These are phyloP conservation scores for Phytophthora idaei DNA, from an alignment of 352 stramenopile species.

Conservation along the genomic window DNA sequence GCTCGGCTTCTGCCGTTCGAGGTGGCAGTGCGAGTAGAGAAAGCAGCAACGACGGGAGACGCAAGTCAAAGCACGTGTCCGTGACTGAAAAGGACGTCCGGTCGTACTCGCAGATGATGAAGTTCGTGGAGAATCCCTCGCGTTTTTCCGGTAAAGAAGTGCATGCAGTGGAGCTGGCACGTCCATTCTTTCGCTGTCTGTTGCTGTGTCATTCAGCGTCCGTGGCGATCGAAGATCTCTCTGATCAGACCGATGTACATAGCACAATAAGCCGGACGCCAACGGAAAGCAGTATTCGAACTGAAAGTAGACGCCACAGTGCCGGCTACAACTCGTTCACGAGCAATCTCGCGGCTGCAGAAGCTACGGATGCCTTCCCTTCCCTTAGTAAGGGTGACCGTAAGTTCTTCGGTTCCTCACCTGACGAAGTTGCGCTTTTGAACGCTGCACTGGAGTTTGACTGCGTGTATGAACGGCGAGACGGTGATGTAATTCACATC, in stretches of 20 bases:
- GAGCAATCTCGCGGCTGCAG: conserved; percentile 26
- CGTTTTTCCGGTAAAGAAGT: conserved; percentile 58
- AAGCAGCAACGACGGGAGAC: conserved; percentile 18
- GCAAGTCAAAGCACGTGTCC: conserved; percentile 46
- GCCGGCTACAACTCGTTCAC: conserved; percentile 30
- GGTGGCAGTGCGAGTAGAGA: conserved; percentile 16
- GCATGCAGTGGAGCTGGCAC: conserved; percentile 60
- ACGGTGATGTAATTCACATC: conserved; percentile 77
- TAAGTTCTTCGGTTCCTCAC: conserved; percentile 80
- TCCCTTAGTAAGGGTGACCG: conserved; percentile 37
- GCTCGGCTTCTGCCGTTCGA: conserved; percentile 4
- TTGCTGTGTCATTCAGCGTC: conserved; percentile 84
- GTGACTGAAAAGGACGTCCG: conserved; percentile 75
- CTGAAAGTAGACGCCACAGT: conserved; percentile 28
- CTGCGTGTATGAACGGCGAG: conserved; percentile 79
- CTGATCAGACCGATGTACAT: conserved; percentile 11
- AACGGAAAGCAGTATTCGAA: conserved; percentile 31
- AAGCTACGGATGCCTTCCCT: conserved; percentile 38
- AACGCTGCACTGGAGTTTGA: conserved; percentile 84
- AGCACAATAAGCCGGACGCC: conserved; percentile 16
- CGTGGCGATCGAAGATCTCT: conserved; percentile 53
- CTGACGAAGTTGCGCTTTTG: conserved; percentile 82
- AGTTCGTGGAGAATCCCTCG: conserved; percentile 66
- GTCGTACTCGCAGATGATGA: conserved; percentile 67
- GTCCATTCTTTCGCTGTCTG: conserved; percentile 82